phyloP scores from a whole-genome alignment of 306 rosid genomes.

The Rosa lucieae region DNA sequence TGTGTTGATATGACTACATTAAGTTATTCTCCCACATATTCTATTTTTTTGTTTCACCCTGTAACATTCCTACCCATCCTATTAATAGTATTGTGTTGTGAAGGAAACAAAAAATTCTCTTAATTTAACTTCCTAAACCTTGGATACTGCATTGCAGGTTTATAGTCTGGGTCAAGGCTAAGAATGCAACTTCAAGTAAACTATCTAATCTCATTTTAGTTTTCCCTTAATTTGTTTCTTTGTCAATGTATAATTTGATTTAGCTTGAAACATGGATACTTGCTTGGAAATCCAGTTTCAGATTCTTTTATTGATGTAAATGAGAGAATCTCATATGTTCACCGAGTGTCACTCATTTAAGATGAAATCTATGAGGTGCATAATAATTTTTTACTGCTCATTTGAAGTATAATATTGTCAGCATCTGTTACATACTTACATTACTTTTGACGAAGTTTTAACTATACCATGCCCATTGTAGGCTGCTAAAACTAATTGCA shows the following conservation, averaged over 20 bases:
- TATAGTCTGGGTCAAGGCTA: conserved; percentile 16
- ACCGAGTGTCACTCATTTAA: no score
- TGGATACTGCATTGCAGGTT: conserved; percentile 5
- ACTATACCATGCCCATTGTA: neutral
- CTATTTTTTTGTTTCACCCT: no score
- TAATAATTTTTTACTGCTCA: neutral
- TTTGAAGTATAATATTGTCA: neutral
- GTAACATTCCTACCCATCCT: no score
- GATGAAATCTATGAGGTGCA: neutral
- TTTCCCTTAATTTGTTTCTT: neutral
- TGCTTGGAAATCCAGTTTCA: conserved; percentile 28
- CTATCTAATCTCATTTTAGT: neutral
- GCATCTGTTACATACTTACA: neutral
- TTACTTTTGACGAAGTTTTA: neutral
- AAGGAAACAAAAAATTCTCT: neutral
- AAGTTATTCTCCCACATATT: no score
- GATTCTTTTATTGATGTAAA: conserved; percentile 23
- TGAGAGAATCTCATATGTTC: conserved; percentile 9
- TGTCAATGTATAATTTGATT: neutral
- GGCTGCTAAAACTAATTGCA: conserved; percentile 27
- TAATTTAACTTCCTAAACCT: no score
- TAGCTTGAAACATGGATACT: conserved; percentile 24
- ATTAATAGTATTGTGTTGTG: neutral
- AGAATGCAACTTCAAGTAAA: conserved; percentile 26
- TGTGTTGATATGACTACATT: no score